Evolutionary conservation across 371 early-diverging fungal genomes (phyloP).

Genomic region (Furculomyces boomerangus): DNA sequence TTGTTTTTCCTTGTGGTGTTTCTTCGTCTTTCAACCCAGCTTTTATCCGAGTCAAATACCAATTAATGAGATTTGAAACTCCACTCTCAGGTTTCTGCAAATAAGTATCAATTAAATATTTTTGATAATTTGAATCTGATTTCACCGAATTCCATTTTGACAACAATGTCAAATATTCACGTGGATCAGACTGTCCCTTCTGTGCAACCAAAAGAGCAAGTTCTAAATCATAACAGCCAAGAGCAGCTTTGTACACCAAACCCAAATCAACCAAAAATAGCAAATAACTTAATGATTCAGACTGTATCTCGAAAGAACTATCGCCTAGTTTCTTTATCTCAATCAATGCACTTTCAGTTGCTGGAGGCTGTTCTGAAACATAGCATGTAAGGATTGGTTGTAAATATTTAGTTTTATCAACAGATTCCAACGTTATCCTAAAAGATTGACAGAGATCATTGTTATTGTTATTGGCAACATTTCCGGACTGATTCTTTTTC

Average conservation of each 20-base stretch:
- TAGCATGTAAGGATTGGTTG: conserved; percentile 73
- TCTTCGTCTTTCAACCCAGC: neutral
- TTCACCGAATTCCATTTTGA: conserved; percentile 55
- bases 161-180: conserved; percentile 84
- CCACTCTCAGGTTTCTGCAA: conserved; percentile 52
- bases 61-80: conserved; percentile 37
- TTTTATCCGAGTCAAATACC: conserved; percentile 1
- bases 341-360: conserved; percentile 61
- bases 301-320: conserved; percentile 35
- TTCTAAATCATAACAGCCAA: conserved; percentile 86
- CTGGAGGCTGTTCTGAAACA: conserved; percentile 65
- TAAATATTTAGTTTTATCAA: conserved; percentile 43
- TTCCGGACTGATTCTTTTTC: neutral
- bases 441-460: conserved; percentile 60
- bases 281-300: conserved; percentile 73
- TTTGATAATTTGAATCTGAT: conserved; percentile 39
- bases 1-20: neutral
- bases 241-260: conserved; percentile 70
- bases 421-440: conserved; percentile 34
- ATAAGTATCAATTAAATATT: conserved; percentile 75
- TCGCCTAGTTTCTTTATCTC: conserved; percentile 36
- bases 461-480: conserved; percentile 30
- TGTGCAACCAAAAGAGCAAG: conserved; percentile 89
- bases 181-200: conserved; percentile 87
- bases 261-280: conserved; percentile 81